phyloP scores from a whole-genome alignment of 106 monocot species.

The Ottelia alismoides region DNA sequence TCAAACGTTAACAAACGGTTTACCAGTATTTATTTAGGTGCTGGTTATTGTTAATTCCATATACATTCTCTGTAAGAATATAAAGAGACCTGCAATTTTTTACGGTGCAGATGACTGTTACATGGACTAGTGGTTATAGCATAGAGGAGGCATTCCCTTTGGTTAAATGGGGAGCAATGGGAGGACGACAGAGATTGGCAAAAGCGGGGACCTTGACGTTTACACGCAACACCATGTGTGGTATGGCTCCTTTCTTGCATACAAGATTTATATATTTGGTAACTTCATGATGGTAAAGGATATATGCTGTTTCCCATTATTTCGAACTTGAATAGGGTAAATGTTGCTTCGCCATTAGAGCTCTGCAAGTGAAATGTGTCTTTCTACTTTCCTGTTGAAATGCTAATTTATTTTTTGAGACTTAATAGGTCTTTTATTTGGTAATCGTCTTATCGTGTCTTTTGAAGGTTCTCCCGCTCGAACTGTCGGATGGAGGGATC shows the following conservation, averaged over 20 bases:
- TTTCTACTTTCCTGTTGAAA: background rate
- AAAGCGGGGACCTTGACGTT: slow-evolving; percentile 87
- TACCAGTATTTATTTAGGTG: too few species aligned
- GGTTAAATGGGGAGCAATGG: slow-evolving; percentile 79
- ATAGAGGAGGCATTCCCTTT: slow-evolving; percentile 75
- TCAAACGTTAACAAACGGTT: too few species aligned
- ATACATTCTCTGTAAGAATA: too few species aligned
- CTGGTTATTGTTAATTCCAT: too few species aligned
- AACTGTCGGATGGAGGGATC: slow-evolving; percentile 95
- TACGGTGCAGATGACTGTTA: slow-evolving; percentile 69
- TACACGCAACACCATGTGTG: slow-evolving; percentile 65
- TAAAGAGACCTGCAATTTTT: slow-evolving; percentile 4
- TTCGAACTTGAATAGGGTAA: too few species aligned
- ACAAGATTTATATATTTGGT: background rate
- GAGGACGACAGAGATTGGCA: slow-evolving; percentile 34
- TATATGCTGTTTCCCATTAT: too few species aligned
- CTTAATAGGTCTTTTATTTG: too few species aligned
- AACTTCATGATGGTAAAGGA: too few species aligned
- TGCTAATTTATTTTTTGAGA: too few species aligned
- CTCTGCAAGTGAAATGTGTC: background rate
- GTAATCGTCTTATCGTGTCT: too few species aligned
- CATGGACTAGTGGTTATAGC: slow-evolving; percentile 94
- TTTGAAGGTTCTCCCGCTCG: slow-evolving; percentile 74
- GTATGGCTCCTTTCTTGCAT: slow-evolving; percentile 26
- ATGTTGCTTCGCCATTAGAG: background rate